phyloP scores from a whole-genome alignment of 768 basidiomycete genomes.

The Mycena chlorophos region DNA sequence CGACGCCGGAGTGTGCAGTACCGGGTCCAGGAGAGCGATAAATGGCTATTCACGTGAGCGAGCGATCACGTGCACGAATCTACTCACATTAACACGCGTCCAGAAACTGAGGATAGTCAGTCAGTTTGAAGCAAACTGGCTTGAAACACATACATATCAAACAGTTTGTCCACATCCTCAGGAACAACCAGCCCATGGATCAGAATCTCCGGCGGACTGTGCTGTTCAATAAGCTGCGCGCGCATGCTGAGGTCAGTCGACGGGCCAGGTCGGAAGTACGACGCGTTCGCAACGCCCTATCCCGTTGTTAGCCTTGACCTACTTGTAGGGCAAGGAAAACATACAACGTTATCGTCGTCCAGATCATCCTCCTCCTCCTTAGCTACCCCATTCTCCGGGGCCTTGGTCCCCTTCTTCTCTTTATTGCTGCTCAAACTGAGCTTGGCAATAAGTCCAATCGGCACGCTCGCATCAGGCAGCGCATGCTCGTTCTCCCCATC shows the following conservation, averaged over 20 bases:
- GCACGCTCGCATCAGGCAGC: slow-evolving; percentile 70
- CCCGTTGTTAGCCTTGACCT: background rate
- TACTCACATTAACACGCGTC: slow-evolving; percentile 63
- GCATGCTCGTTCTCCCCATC: slow-evolving; percentile 32
- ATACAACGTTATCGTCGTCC: slow-evolving; percentile 67
- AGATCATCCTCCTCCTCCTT: slow-evolving; percentile 40
- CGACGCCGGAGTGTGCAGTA: slow-evolving; percentile 74
- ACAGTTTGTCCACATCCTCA: slow-evolving; percentile 79
- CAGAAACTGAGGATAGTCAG: slow-evolving; percentile 56
- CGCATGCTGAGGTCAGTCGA: slow-evolving; percentile 71
- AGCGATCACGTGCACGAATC: background rate
- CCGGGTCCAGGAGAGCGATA: slow-evolving; percentile 77
- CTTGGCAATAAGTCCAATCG: slow-evolving; percentile 74
- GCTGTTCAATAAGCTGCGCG: slow-evolving; percentile 71
- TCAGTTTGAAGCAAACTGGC: slow-evolving; percentile 5
- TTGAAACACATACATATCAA: slow-evolving; percentile 64
- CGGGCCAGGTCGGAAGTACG: slow-evolving; percentile 79
- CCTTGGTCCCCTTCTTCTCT: slow-evolving; percentile 41
- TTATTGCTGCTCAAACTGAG: slow-evolving; percentile 61
- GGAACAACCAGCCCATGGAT: slow-evolving; percentile 78
- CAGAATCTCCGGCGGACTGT: slow-evolving; percentile 79
- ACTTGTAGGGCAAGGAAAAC: slow-evolving; percentile 27
- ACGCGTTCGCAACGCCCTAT: slow-evolving; percentile 79
- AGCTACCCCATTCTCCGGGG: slow-evolving; percentile 34
- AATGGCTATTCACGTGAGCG: slow-evolving; percentile 45